Conservation (phyloP, 2,329 filamentous ascomycete genomes). For the Juglanconis sp. region DNA sequence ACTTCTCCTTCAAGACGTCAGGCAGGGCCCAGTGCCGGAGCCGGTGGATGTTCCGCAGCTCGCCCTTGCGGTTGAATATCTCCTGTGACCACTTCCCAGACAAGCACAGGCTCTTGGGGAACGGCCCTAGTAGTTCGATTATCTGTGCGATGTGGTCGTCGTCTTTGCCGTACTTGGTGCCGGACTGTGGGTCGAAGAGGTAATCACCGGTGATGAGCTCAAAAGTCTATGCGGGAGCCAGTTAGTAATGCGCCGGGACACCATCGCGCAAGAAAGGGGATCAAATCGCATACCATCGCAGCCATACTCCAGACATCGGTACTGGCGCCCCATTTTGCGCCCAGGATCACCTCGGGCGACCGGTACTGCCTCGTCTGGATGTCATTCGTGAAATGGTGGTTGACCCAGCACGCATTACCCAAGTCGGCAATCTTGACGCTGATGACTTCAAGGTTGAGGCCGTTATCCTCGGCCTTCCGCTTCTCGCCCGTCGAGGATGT, state of each 20-base stretch:
- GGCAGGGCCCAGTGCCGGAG: conserved; percentile 93
- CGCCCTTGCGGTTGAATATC: conserved; percentile 97
- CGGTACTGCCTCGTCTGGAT: conserved; percentile 97
- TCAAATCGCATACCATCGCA: conserved; percentile 71
- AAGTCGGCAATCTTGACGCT: conserved; percentile 99
- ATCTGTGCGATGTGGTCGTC: conserved; percentile 99
- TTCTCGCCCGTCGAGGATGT: conserved; percentile 59
- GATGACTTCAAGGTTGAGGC: conserved; percentile 66
- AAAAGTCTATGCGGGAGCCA: conserved; percentile 67
- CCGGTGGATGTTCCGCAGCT: conserved; percentile 94
- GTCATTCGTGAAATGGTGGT: conserved; percentile 98
- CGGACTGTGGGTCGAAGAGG: conserved; percentile 95
- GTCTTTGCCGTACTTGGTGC: conserved; percentile 98
- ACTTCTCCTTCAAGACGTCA: conserved; percentile 92
- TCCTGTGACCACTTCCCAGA: conserved; percentile 97
- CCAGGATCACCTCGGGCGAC: conserved; percentile 94
- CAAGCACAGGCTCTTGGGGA: conserved; percentile 87
- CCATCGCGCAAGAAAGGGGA: conserved; percentile 51
- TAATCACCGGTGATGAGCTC: conserved; percentile 98
- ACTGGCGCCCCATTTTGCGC: conserved; percentile 97
- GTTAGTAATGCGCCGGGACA: conserved; percentile 90
- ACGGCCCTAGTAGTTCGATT: conserved; percentile 90
- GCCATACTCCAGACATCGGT: conserved; percentile 99
- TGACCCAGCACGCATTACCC: conserved; percentile 97
- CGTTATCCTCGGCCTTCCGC: conserved; percentile 53